These are phyloP conservation scores for Xylaria sp. DNA, from an alignment of 2,329 filamentous ascomycete genomes.

Conservation along the genomic window DNA sequence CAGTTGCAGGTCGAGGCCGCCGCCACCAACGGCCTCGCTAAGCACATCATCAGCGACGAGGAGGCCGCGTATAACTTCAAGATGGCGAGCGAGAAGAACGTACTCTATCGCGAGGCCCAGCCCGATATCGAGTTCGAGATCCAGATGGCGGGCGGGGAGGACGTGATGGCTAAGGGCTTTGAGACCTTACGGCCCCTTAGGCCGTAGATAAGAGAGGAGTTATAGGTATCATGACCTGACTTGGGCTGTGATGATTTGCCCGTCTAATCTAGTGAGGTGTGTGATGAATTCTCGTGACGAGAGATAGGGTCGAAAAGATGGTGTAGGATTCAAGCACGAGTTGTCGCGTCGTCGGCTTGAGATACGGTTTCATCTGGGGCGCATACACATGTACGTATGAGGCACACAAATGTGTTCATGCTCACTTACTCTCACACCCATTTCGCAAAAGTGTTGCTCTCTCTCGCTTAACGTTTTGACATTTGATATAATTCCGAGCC, in stretches of 20 bases:
- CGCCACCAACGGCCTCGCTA: constrained; percentile 55
- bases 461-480: constrained; percentile 11
- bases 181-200: constrained; percentile 40
- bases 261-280: constrained; percentile 7
- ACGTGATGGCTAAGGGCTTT: constrained; percentile 47
- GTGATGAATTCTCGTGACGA: constrained; percentile 29
- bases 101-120: constrained; percentile 50
- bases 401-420: constrained; percentile 15
- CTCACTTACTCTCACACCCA: constrained; percentile 9
- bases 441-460: not conserved
- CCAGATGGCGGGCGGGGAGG: constrained; percentile 48
- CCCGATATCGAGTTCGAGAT: constrained; percentile 50
- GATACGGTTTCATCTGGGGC: constrained; percentile 13
- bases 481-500: constrained; percentile 16
- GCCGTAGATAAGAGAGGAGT: constrained; percentile 30
- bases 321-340: constrained; percentile 9
- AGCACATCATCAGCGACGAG: constrained; percentile 55
- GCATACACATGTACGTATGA: not conserved
- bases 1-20: constrained; percentile 77
- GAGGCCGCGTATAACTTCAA: constrained; percentile 55
- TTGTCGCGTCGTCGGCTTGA: constrained; percentile 10
- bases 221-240: constrained; percentile 7
- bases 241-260: not conserved
- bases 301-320: constrained; percentile 5
- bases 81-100: constrained; percentile 50